Base-by-base conservation (phyloP, 129 eudicot species). In the Flaveria trinervia region DNA sequence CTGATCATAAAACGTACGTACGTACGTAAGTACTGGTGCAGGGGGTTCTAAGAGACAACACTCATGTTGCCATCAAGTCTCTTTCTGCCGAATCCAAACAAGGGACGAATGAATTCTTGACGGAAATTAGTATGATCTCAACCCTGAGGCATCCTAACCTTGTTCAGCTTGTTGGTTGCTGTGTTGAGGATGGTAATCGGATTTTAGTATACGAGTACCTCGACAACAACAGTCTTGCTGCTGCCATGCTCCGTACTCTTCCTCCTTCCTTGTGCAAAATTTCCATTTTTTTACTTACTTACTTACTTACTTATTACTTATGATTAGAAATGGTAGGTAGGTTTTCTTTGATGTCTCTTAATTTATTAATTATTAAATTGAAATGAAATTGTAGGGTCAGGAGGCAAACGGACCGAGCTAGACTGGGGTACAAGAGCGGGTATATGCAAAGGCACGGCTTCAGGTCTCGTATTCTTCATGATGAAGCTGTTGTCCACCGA, bases 391-490 rank as follows among this genome's bases (percentile, higher is more conserved):
- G 41, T 36, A 36, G 41, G 41, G 41, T 36, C 41, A 36, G 41
- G 41, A 49, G 84, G 87, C 62, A 79, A 83, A 71, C 85, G 54
- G 6, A 16, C 75, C 48, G 74, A 80, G 55, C 79, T 92, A 41
- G 85, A 90, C 68, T 92, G 98, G 98, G 81, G 84, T 30, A 85
- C 81, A 75, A 85, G 98, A 62, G 95, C 86, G 66, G 74, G 85
- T 55, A 93, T 93, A 73, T 90, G 96, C 75, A 30, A 72, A 71
- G 96, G 92, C 43, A 85, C 93, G 23, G 96, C 96, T 51, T 68
- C 85, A 12, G 98, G 98, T 70, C 96, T 93, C 60, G 94, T 76
- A 55, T 93, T 85, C 96, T 93, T 71, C 98, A 93, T 46, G 88
- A 88, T 54, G 96, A 88, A 81, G 88, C 88, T 4, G 83, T 90